Evolutionary conservation across 2,329 filamentous ascomycete genomes (phyloP).

Genomic region (Magnaporthiopsis rhizophila): DNA sequence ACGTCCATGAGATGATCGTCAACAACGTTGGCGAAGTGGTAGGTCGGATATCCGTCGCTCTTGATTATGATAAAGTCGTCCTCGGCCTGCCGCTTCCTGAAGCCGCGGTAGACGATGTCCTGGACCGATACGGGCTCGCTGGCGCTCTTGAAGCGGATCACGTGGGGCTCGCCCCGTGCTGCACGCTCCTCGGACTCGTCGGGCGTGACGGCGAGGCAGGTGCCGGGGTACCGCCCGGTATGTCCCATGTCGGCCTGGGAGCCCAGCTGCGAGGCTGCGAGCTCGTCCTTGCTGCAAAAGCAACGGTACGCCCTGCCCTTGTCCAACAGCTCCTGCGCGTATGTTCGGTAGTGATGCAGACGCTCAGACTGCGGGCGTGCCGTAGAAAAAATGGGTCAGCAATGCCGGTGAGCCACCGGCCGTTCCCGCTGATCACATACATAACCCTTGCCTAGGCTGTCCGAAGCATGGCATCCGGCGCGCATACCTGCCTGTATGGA

Average conservation of each 20-base stretch:
- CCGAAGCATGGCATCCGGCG: not conserved
- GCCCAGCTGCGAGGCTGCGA: conserved; percentile 55
- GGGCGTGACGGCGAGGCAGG: conserved; percentile 58
- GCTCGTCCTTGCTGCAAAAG: conserved; percentile 71
- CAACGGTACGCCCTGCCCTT: conserved; percentile 79
- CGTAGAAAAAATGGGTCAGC: not conserved
- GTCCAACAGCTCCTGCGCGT: conserved; percentile 62
- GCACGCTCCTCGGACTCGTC: conserved; percentile 66
- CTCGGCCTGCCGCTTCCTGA: conserved; percentile 45
- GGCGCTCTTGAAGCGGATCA: conserved; percentile 67
- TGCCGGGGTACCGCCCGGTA: conserved; percentile 47
- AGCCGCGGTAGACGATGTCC: conserved; percentile 72
- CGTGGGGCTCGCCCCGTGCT: conserved; percentile 59
- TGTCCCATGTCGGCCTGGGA: conserved; percentile 26
- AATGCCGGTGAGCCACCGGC: not conserved
- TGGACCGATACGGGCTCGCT: conserved; percentile 54
- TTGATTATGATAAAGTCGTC: conserved; percentile 90
- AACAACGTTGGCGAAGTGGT: conserved; percentile 94
- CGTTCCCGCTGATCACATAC: not conserved
- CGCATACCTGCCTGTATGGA: conserved; percentile 70
- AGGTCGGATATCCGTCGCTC: conserved; percentile 85
- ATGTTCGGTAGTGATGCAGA: conserved; percentile 60
- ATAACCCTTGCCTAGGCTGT: not conserved
- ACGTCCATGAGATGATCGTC: conserved; percentile 95
- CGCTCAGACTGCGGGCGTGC: conserved; percentile 60